These are phyloP conservation scores for Amanita polypyramis DNA, from an alignment of 768 basidiomycete genomes.

Conservation along the genomic window DNA sequence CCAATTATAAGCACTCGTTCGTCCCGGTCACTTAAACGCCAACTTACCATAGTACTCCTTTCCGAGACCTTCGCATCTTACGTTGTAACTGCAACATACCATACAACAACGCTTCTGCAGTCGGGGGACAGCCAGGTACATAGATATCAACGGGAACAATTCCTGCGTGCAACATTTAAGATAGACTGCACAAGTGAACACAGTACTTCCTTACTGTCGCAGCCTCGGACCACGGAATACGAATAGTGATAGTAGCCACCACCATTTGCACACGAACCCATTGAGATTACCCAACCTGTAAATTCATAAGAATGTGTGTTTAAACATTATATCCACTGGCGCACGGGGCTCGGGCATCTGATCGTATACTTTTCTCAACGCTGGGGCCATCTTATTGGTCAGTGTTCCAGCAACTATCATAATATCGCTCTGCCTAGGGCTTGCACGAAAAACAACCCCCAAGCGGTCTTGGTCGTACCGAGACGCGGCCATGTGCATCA, in stretches of 20 bases:
- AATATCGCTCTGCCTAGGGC: conserved; percentile 92
- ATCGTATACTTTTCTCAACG: conserved; percentile 91
- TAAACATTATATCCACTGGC: conserved; percentile 17
- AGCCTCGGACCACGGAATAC: conserved; percentile 96
- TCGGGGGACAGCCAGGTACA: conserved; percentile 91
- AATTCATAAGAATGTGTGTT: neutral
- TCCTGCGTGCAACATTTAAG: conserved; percentile 30
- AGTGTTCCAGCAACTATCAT: conserved; percentile 99
- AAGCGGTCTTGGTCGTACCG: conserved; percentile 97
- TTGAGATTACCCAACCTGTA: conserved; percentile 95
- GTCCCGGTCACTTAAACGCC: neutral
- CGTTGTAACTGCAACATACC: conserved; percentile 96
- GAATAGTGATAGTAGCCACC: conserved; percentile 98
- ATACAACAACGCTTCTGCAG: conserved; percentile 94
- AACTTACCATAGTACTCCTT: conserved; percentile 76
- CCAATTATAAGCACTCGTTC: neutral
- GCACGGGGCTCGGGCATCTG: conserved; percentile 97
- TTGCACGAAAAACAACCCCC: conserved; percentile 98
- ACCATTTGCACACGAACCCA: conserved; percentile 99
- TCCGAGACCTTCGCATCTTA: conserved; percentile 87
- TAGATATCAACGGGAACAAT: conserved; percentile 99
- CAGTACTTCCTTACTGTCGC: conserved; percentile 55
- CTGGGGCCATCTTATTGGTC: conserved; percentile 99
- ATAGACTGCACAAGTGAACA: neutral
- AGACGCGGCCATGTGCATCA: conserved; percentile 99